A percentile compares a stretch with the other conserved stretches of the same genome.
Evolutionary conservation across 2,329 filamentous ascomycete genomes (phyloP).

Genomic region (Ceratocystis diversiconidia): DNA sequence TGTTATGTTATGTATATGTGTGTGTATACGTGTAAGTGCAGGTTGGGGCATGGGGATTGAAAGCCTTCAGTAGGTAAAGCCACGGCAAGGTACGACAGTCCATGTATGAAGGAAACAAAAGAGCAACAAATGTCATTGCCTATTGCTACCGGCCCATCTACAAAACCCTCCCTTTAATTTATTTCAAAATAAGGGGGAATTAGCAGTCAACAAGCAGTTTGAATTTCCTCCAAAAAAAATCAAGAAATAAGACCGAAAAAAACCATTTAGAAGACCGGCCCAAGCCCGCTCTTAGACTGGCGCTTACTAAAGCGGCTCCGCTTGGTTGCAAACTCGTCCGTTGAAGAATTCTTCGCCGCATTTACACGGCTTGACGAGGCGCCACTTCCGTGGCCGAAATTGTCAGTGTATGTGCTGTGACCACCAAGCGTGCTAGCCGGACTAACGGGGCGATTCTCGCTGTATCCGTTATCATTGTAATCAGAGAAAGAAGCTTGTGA

Average conservation of each 20-base stretch:
- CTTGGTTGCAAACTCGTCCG: conserved; percentile 39
- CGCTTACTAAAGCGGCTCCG: conserved; percentile 72
- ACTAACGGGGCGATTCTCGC: conserved; percentile 58
- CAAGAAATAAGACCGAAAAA: conserved; percentile 20
- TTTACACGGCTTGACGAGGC: conserved; percentile 34
- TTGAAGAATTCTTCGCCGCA: conserved; percentile 44
- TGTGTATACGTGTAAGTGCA: not conserved
- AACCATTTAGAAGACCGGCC: conserved; percentile 56
- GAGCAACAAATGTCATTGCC: conserved; percentile 18
- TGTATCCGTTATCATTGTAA: conserved; percentile 55
- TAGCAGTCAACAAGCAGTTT: too few species aligned
- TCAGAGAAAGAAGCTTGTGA: conserved; percentile 51
- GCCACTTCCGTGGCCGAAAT: conserved; percentile 27
- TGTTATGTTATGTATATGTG: not conserved
- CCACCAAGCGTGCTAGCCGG: conserved; percentile 59
- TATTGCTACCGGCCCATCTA: too few species aligned
- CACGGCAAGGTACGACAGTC: not conserved
- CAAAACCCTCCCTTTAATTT: too few species aligned
- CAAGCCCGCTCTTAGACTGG: conserved; percentile 87
- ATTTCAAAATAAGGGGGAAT: too few species aligned
- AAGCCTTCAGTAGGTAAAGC: not conserved
- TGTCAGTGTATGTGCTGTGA: conserved; percentile 37
- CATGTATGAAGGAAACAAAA: conserved; percentile 19
- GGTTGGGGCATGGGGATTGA: not conserved
- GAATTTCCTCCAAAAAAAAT: not conserved